These are phyloP conservation scores for Phtheirospermum japonicum DNA, from an alignment of 257 asterid genomes.

Conservation along the genomic window DNA sequence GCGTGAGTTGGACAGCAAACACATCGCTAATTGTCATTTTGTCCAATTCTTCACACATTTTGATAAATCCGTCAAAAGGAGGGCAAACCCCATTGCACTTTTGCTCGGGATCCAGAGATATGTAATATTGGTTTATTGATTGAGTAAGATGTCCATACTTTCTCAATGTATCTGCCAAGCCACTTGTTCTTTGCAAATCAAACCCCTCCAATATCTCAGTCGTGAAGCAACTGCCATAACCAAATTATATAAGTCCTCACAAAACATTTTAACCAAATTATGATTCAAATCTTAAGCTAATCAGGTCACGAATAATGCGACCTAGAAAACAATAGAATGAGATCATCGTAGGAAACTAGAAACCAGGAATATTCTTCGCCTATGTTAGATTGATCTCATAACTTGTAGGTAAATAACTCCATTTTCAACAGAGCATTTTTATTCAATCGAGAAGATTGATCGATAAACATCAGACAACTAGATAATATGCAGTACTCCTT, in stretches of 20 bases:
- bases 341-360: conserved; percentile 13
- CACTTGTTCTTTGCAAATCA: conserved; percentile 86
- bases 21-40: conserved; percentile 88
- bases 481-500: conserved; percentile 37
- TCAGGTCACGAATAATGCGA: neutral
- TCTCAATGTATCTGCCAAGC: conserved; percentile 84
- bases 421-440: neutral
- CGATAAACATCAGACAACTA: conserved; percentile 17
- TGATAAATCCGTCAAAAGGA: conserved; percentile 60
- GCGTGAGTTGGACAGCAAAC: conserved; percentile 96
- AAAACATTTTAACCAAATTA: conserved; percentile 12
- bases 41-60: conserved; percentile 74
- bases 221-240: conserved; percentile 80
- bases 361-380: conserved; percentile 12
- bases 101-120: conserved; percentile 48
- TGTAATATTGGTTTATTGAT: conserved; percentile 70
- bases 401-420: conserved; percentile 12
- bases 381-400: conserved; percentile 12
- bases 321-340: conserved; percentile 19
- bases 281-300: conserved; percentile 16
- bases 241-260: conserved; percentile 25
- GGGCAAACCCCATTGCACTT: conserved; percentile 50
- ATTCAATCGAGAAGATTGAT: conserved; percentile 13
- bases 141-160: conserved; percentile 84
- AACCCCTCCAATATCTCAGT: conserved; percentile 98